These are phyloP conservation scores for Hypocreales sp. DNA, from an alignment of 2,329 filamentous ascomycete genomes.

Conservation along the genomic window DNA sequence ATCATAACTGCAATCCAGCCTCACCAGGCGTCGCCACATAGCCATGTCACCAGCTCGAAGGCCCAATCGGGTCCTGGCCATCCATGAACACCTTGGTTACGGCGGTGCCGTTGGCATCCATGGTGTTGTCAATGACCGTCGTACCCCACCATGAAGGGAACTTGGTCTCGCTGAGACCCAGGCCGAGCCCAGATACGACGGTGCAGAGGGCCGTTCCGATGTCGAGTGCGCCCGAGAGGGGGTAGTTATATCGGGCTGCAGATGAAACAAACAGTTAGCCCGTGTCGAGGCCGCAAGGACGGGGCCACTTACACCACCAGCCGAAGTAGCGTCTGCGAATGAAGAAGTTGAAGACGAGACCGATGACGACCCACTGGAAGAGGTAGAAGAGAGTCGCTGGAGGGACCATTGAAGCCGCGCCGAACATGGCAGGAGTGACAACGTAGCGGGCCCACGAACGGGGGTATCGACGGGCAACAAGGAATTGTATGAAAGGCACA, in stretches of 20 bases:
- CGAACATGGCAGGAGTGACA: slow-evolving; percentile 37
- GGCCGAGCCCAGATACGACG: slow-evolving; percentile 31
- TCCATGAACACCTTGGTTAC: slow-evolving; percentile 12
- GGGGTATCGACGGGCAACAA: slow-evolving; percentile 30
- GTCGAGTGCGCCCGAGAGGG: slow-evolving; percentile 41
- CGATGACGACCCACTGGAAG: slow-evolving; percentile 37
- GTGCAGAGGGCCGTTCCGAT: slow-evolving; percentile 43
- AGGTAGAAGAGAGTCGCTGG: slow-evolving; percentile 41
- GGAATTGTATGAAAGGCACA: slow-evolving; percentile 31
- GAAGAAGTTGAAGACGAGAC: slow-evolving; percentile 37
- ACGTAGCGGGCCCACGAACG: slow-evolving; percentile 30
- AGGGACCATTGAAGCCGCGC: slow-evolving; percentile 31
- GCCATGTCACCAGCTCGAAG: slow-evolving; percentile 11
- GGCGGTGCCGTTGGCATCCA: slow-evolving; percentile 13
- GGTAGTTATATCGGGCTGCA: slow-evolving; percentile 34
- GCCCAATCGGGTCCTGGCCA: slow-evolving; percentile 13
- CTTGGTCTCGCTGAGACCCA: slow-evolving; percentile 26
- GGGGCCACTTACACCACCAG: slow-evolving; percentile 33
- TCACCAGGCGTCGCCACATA: no score
- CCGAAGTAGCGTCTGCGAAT: slow-evolving; percentile 32
- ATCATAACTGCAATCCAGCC: no score
- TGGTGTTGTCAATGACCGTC: slow-evolving; percentile 11
- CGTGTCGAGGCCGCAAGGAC: no score
- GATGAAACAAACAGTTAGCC: slow-evolving; percentile 1
- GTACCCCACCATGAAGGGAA: slow-evolving; percentile 36